Evolutionary conservation across 2,329 filamentous ascomycete species (phyloP), one percentile per base, ranked within the genome.

Genomic region (Aspergillus tanneri): DNA sequence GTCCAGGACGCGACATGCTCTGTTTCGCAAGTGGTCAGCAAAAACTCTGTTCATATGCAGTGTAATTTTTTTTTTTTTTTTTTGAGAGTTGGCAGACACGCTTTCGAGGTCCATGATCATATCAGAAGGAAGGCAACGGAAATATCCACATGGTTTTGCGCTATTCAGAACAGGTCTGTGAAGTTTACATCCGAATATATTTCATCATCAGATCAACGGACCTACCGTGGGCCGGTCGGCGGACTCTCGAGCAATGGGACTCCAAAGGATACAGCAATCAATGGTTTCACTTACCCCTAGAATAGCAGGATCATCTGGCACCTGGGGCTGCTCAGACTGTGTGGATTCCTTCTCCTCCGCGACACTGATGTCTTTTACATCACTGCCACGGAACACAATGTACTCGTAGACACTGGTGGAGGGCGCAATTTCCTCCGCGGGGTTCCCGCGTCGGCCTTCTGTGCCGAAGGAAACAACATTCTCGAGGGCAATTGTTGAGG

Each of bases 71-170:
- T 34, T 34, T 19, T 9, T 8, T 18, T 34, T 11, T 8, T 18
- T 18, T 5, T 25, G 12, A 46, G 38, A 38, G 46, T 44, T 46
- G 24, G 22, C 43, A 50, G 43, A 37, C 18, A 46, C 48, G 24
- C 44, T 24, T 18, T 43, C 40, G 38, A 57, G 40, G 54, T 46
- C 40, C 35, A 46, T 59, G 61, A 60, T 68, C 60, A 44, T 66
- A 84, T 96, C 90, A 96, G 90, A 96, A 96, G 91, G 91, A 96
- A 96, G 91, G 90, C 91, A 96, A 96, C 91, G 90, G 91, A 96
- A 87, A 86, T 83, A 75, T 96, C 91, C 85, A 95, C 91, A 96
- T 77, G 81, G 81, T 78, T 86, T 78, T 90, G 56, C 95, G 90
- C 90, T 90, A n/a, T 86, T 86, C 87, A 86, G 86, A 84, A 80